Evolutionary conservation across 2,329 filamentous ascomycete species (phyloP).

Genomic region (Didymella exigua): DNA sequence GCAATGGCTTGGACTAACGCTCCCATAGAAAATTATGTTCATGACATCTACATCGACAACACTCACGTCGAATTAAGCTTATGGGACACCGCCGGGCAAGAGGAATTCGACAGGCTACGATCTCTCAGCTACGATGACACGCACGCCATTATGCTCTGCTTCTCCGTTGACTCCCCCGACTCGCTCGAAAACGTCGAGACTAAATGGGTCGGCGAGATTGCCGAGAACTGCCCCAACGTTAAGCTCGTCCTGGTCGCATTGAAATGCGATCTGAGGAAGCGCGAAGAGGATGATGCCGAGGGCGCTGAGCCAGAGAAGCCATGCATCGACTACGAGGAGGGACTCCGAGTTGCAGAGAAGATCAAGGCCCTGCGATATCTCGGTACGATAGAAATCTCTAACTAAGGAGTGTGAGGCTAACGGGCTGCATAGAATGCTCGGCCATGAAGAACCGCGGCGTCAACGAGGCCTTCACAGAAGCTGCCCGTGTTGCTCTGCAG

Average conservation of each 20-base stretch:
- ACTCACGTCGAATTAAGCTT: constrained; percentile 96
- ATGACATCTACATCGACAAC: constrained; percentile 98
- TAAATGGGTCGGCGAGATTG: constrained; percentile 98
- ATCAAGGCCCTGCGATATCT: constrained; percentile 94
- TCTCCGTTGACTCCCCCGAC: constrained; percentile 92
- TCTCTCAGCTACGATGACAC: constrained; percentile 98
- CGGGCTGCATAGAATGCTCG: constrained; percentile 74
- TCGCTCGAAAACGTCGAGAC: constrained; percentile 98
- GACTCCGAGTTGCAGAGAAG: constrained; percentile 85
- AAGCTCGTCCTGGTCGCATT: constrained; percentile 94
- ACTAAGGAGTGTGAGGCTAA: constrained; percentile 10
- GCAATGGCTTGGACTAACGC: constrained; percentile 26
- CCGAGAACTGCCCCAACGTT: constrained; percentile 94
- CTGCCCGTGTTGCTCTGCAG: constrained; percentile 84
- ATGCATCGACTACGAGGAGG: constrained; percentile 88
- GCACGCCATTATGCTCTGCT: constrained; percentile 98
- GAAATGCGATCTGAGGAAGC: constrained; percentile 94
- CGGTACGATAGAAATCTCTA: constrained; percentile 53
- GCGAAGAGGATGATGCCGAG: constrained; percentile 64
- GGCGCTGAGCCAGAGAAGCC: constrained; percentile 55
- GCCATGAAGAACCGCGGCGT: constrained; percentile 98
- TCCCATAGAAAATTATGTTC: constrained; percentile 86
- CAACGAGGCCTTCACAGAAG: constrained; percentile 98
- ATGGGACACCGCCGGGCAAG: constrained; percentile 98
- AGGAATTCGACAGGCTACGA: constrained; percentile 96